phyloP scores from a whole-genome alignment of 805 yeast genomes.

The Schwanniomyces pseudopolymorphus region DNA sequence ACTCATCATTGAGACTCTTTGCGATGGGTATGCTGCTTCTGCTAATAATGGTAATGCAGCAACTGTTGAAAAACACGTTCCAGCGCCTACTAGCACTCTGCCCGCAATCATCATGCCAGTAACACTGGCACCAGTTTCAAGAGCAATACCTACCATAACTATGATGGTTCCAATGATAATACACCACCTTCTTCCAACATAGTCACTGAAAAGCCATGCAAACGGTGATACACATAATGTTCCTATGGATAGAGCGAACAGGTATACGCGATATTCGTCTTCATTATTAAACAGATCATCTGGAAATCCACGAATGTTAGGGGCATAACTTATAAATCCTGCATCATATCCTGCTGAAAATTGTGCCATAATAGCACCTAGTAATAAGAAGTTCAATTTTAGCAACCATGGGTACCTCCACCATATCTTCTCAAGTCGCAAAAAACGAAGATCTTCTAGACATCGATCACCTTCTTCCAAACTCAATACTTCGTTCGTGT shows the following conservation, averaged over 20 bases:
- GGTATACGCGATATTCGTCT: constrained; percentile 29
- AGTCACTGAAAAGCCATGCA: constrained; percentile 6
- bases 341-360: constrained; percentile 17
- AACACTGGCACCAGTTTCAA: constrained; percentile 41
- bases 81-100: constrained; percentile 66
- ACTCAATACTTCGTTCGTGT: background rate
- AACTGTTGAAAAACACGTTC: constrained; percentile 69
- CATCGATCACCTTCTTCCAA: background rate
- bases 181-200: constrained; percentile 48
- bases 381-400: constrained; percentile 8
- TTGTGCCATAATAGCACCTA: constrained; percentile 9
- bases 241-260: constrained; percentile 28
- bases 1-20: background rate
- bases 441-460: too few species aligned
- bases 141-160: constrained; percentile 55
- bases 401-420: constrained; percentile 7
- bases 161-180: constrained; percentile 53
- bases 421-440: constrained; percentile 10
- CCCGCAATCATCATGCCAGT: constrained; percentile 43
- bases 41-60: constrained; percentile 78
- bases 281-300: constrained; percentile 31
- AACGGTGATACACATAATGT: constrained; percentile 9
- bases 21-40: constrained; percentile 52
- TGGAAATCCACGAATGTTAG: too few species aligned
- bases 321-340: too few species aligned